A percentile compares a stretch with the other conserved stretches of the same genome.
Conservation (phyloP, 345 rosid genomes). For the Gossypium herbaceum region DNA sequence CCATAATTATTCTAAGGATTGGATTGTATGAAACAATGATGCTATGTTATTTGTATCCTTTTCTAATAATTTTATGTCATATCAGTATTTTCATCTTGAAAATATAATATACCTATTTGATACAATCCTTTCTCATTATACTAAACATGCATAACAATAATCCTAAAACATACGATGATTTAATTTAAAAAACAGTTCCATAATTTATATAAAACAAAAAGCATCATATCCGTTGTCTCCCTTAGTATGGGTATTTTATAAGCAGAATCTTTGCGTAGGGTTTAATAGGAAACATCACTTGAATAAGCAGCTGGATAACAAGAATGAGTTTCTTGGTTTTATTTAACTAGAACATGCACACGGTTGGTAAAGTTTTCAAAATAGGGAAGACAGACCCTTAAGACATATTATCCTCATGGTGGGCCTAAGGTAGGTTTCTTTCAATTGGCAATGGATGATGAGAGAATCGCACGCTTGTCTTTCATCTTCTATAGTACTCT, state of each 20-base stretch:
- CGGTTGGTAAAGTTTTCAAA: not conserved
- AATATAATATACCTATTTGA: rapidly evolving
- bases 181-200: not conserved
- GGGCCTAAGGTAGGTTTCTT: not conserved
- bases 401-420: not conserved
- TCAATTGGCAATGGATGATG: not conserved
- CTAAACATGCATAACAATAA: too few species aligned
- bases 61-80: too few species aligned
- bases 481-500: slow-evolving; percentile 29
- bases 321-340: not conserved
- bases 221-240: not conserved
- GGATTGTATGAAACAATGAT: too few species aligned
- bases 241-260: not conserved
- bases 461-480: not conserved
- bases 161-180: too few species aligned
- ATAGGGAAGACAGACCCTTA: not conserved
- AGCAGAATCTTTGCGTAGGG: not conserved
- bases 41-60: rapidly evolving
- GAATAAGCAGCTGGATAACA: not conserved
- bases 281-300: not conserved
- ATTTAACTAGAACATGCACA: not conserved
- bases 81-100: too few species aligned
- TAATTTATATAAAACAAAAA: not conserved
- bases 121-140: too few species aligned
- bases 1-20: too few species aligned